Percentiles rank a stretch among this genome's conserved stretches.
phyloP scores from a whole-genome alignment of 371 early-diverging fungal species.

The Umbelopsis sp. region DNA sequence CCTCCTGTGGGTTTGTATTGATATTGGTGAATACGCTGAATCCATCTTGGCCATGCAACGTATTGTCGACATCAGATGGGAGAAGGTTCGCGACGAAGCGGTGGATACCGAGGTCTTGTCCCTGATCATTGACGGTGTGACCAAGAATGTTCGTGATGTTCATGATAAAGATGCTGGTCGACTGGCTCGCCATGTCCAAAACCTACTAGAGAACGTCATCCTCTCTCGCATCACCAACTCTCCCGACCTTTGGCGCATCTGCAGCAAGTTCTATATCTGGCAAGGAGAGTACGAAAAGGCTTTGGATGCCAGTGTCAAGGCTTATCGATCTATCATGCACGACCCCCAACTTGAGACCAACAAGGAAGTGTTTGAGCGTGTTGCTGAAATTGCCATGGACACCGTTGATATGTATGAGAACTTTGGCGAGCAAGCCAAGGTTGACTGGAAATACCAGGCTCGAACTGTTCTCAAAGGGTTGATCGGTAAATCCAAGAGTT shows the following conservation, averaged over 20 bases:
- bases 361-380: constrained; percentile 68
- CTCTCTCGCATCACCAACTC: constrained; percentile 75
- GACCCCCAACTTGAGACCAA: constrained; percentile 73
- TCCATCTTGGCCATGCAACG: constrained; percentile 87
- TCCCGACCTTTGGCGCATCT: constrained; percentile 76
- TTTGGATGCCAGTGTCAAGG: constrained; percentile 81
- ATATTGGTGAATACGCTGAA: constrained; percentile 80
- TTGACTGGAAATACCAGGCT: constrained; percentile 91
- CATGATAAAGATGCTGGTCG: constrained; percentile 50
- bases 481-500: constrained; percentile 77
- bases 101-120: constrained; percentile 80
- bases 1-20: constrained; percentile 76
- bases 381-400: constrained; percentile 69
- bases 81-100: constrained; percentile 62
- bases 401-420: constrained; percentile 81
- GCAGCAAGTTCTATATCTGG: constrained; percentile 79
- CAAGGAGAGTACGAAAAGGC: constrained; percentile 60
- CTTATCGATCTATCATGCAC: constrained; percentile 80
- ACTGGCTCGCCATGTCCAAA: constrained; percentile 47
- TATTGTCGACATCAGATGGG: constrained; percentile 78
- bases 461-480: constrained; percentile 80
- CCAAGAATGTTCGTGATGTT: constrained; percentile 66
- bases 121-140: constrained; percentile 72
- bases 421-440: constrained; percentile 60
- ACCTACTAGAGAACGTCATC: constrained; percentile 69